Evolutionary conservation across 441 rosid genomes (phyloP), one percentile per base, ranked within the genome.

Genomic region (Melastoma candidum): DNA sequence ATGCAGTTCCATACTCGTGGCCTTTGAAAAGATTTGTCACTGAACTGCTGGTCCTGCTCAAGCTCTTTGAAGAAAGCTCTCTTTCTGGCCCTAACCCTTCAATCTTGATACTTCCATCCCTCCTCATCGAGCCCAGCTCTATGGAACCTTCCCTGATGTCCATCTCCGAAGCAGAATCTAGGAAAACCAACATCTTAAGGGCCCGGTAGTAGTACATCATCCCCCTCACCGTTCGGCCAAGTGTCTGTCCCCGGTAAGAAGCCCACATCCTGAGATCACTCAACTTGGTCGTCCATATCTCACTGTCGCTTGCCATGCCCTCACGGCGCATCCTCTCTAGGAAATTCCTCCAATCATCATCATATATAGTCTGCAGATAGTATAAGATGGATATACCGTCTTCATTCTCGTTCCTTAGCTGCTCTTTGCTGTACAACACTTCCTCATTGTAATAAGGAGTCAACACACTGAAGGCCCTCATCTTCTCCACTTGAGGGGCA

Each of bases 401-500:
- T 68, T 86, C 97, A 3, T 85, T 89, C 66, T 89, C 86, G 61
- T 68, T 79, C 59, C 80, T 74, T 41, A 89, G 86, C 54, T 89
- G 97, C 58, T 89, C 95, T 69, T 68, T 82, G 83, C 84, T 80
- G 77, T 77, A 89, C 25, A 84, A 56, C 45, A 86, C 94, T 58
- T 89, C 97, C 68, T 89, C 97, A 51, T 78, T 82, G 71, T 84
- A 86, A 67, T 89, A 89, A 39, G 97, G 97, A 43, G 97, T 86
- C 58, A 89, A 73, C 63, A 86, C 88, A 54, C 90, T 86, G 61
- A 89, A 89, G 32, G 94, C 82, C 94, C 83, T 79, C 95, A 84
- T 89, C 68, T 86, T 89, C 87, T 89, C 97, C 41, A 89, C 97
- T 76, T 76, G 94, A 51, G 97, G 97, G 65, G 97, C 88, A 67